Base-by-base conservation (phyloP, 176 grass and related monocot species). In the Cenchrus fungigraminus region DNA sequence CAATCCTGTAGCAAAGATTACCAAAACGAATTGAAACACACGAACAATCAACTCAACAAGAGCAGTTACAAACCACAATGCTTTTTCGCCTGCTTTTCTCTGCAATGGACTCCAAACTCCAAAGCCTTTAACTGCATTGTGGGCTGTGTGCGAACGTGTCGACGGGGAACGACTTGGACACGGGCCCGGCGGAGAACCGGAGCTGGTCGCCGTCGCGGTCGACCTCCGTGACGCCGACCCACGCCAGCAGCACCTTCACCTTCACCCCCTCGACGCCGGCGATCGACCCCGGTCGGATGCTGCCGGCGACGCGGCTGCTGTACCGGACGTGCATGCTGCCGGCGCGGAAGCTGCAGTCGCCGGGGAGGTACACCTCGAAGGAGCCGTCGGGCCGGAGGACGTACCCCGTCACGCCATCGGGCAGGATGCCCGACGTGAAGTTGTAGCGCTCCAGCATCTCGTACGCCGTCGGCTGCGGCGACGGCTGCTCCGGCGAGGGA, bases 401-500 rank as follows among this genome's bases (percentile, higher is more conserved):
- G 63, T 92, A 95, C 9, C 87, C 58, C 6, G 40, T 44, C 22
- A 69, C 83, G 51, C 83, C 83, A 28, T 22, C 0, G 10, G 91
- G 88, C 20, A 95, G 88, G 83, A 95, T 95, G 34, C 91, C 93
- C 51, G 8, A 47, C 0, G 93, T 88, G 77, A 95, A 91, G 56
- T 82, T 79, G 73, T 81, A 92, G 4, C 60, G 25, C 80, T 85
- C 86, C n/a, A 95, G 71, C 86, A 95, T 82, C 7, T 91, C 42
- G 68, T 95, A 93, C 8, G 91, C 83, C 0, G 88, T 86, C 1
- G 69, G 37, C 68, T 70, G 7, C 40, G 16, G 67, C 67, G 34
- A 37, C 65, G 15, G 1, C 15, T 2, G 34, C 32, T 19, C 1
- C 42, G 40, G 42, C 42, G 68, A 45, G 40, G 67, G 42, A 12